Percentiles rank a stretch among this genome's conserved stretches.
Evolutionary conservation across 345 rosid genomes (phyloP).

Genomic region (Lepidium aucheri): DNA sequence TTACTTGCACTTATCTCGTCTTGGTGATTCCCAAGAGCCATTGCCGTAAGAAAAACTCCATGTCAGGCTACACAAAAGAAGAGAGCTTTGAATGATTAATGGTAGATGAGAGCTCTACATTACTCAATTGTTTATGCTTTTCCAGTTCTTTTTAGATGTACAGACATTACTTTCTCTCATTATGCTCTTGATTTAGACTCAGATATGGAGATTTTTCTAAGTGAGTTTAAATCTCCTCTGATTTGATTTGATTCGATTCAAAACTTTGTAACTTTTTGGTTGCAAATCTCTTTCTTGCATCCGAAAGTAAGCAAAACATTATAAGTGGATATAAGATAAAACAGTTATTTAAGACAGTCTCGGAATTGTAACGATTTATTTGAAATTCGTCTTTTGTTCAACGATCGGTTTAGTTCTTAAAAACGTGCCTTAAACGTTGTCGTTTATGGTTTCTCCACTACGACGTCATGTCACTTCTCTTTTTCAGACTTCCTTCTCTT

Average conservation of each 20-base stretch:
- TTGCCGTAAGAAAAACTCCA: constrained; percentile 37
- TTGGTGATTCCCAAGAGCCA: constrained; percentile 64
- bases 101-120: constrained; percentile 18
- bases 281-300: not conserved
- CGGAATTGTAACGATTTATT: not conserved
- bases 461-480: not conserved
- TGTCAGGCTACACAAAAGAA: constrained; percentile 2
- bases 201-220: constrained; percentile 9
- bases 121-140: not conserved
- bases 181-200: constrained; percentile 17
- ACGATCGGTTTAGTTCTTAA: no score
- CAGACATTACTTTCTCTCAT: constrained; percentile 14
- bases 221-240: constrained; percentile 22
- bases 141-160: constrained; percentile 5
- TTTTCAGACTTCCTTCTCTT: not conserved
- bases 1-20: constrained; percentile 48
- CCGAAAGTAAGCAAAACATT: not conserved
- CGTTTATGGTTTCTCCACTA: not conserved
- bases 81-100: constrained; percentile 12
- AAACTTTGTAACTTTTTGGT: not conserved
- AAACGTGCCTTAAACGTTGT: not conserved
- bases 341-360: not conserved
- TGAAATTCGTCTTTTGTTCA: not conserved
- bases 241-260: not conserved
- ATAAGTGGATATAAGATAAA: not conserved